Evolutionary conservation across 768 basidiomycete genomes (phyloP).

Genomic region (Arthromyces matolae): DNA sequence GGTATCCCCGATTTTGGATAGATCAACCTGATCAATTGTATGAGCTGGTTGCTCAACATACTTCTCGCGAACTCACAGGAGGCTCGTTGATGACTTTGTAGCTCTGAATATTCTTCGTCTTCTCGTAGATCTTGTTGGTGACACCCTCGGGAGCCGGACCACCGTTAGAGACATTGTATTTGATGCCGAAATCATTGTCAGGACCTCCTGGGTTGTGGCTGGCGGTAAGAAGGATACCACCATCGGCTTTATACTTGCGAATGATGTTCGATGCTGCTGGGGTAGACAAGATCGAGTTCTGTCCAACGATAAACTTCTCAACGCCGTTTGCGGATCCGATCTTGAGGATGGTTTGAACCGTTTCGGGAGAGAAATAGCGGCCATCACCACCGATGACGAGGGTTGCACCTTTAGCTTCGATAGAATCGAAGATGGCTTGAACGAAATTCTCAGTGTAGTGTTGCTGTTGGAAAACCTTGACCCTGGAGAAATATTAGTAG

Average conservation of each 20-base stretch:
- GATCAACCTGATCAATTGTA: constrained; percentile 56
- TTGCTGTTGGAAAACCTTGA: constrained; percentile 98
- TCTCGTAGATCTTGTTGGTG: constrained; percentile 93
- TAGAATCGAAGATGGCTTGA: constrained; percentile 90
- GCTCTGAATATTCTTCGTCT: constrained; percentile 77
- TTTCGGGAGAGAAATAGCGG: constrained; percentile 83
- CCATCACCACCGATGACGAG: constrained; percentile 98
- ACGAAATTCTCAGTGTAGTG: constrained; percentile 99
- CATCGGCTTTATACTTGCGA: constrained; percentile 92
- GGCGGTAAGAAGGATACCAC: constrained; percentile 95
- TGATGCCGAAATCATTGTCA: constrained; percentile 98
- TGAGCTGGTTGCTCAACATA: background rate
- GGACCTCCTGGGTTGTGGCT: constrained; percentile 98
- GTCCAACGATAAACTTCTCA: constrained; percentile 85
- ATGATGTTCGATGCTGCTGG: constrained; percentile 97
- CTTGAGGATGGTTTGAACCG: constrained; percentile 87
- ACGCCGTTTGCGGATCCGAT: constrained; percentile 96
- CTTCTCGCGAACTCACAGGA: constrained; percentile 47
- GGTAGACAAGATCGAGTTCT: constrained; percentile 90
- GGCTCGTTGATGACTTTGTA: constrained; percentile 84
- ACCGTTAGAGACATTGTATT: constrained; percentile 97
- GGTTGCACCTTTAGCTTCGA: constrained; percentile 74
- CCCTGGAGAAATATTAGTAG: constrained; percentile 46
- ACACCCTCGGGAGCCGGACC: constrained; percentile 96
- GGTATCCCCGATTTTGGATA: constrained; percentile 76